These are phyloP conservation scores for Aspergillus biplanus DNA, from an alignment of 495 filamentous ascomycete species.

Conservation along the genomic window DNA sequence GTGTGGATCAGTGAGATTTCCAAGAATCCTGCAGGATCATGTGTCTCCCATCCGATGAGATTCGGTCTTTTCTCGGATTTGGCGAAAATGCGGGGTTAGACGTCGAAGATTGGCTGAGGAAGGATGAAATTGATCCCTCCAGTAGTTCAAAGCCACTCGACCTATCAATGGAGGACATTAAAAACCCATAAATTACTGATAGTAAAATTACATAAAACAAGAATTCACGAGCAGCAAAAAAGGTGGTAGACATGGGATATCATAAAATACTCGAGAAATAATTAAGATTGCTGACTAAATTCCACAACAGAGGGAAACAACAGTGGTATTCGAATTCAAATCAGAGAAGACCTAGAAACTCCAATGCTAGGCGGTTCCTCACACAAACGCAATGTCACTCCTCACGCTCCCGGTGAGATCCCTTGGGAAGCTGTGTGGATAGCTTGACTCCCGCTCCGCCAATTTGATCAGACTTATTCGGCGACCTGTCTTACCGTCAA, in stretches of 20 bases:
- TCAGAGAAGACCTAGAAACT: neutral
- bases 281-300: neutral
- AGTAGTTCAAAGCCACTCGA: neutral
- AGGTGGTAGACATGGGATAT: slow-evolving; percentile 10
- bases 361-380: neutral
- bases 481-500: slow-evolving; percentile 11
- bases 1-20: no score
- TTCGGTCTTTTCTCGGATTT: no score
- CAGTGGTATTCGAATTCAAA: slow-evolving; percentile 11
- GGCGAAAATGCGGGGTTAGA: no score
- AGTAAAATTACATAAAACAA: neutral
- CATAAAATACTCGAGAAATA: slow-evolving; percentile 1
- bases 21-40: no score
- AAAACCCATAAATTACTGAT: neutral
- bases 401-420: slow-evolving; percentile 19
- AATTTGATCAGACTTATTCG: slow-evolving; percentile 21
- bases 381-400: slow-evolving; percentile 25
- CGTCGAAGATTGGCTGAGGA: no score
- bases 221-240: neutral
- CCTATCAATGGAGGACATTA: no score
- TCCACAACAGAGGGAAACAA: neutral
- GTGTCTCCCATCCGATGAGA: no score
- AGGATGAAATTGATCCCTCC: neutral
- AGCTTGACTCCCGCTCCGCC: slow-evolving; percentile 12
- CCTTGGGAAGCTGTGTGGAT: slow-evolving; percentile 10